phyloP scores from a whole-genome alignment of 2,329 filamentous ascomycete species.

The Geosmithia flava region DNA sequence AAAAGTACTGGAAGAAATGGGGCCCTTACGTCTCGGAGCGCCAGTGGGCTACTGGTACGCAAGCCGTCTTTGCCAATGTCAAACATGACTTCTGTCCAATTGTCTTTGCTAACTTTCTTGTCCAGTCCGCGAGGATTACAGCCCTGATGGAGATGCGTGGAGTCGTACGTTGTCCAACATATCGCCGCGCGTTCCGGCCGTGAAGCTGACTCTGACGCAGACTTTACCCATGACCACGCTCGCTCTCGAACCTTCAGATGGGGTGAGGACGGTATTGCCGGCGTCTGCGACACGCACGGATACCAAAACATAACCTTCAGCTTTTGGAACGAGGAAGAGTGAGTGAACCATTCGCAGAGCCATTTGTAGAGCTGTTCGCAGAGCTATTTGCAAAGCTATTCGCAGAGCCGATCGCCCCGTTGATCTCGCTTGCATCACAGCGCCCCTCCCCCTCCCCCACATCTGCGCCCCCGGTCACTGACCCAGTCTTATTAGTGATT shows the following conservation, averaged over 20 bases:
- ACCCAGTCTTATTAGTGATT: constrained; percentile 53
- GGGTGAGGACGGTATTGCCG: constrained; percentile 95
- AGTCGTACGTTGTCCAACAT: constrained; percentile 53
- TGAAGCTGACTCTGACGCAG: constrained; percentile 29
- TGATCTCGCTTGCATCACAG: not conserved
- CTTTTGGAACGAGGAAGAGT: constrained; percentile 98
- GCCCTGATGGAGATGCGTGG: constrained; percentile 85
- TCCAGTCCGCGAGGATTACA: constrained; percentile 78
- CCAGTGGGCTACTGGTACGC: constrained; percentile 84
- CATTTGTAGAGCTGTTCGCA: too few relatives aligned
- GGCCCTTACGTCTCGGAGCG: constrained; percentile 87
- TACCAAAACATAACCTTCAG: constrained; percentile 87
- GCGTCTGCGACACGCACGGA: constrained; percentile 83
- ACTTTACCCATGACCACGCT: constrained; percentile 90
- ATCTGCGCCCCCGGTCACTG: constrained; percentile 15
- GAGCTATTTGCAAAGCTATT: too few relatives aligned
- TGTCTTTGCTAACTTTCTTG: constrained; percentile 6
- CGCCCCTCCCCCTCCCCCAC: not conserved
- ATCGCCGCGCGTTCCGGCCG: not conserved
- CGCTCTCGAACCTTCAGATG: constrained; percentile 82
- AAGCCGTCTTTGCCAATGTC: not conserved
- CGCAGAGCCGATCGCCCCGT: not conserved
- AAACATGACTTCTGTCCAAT: not conserved
- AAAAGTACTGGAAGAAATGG: constrained; percentile 98
- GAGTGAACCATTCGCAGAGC: constrained; percentile 6